A percentile compares a stretch with the other conserved stretches of the same genome.
Conservation (phyloP, 2,329 filamentous ascomycete genomes). For the Alternaria hordeiaustralica region DNA sequence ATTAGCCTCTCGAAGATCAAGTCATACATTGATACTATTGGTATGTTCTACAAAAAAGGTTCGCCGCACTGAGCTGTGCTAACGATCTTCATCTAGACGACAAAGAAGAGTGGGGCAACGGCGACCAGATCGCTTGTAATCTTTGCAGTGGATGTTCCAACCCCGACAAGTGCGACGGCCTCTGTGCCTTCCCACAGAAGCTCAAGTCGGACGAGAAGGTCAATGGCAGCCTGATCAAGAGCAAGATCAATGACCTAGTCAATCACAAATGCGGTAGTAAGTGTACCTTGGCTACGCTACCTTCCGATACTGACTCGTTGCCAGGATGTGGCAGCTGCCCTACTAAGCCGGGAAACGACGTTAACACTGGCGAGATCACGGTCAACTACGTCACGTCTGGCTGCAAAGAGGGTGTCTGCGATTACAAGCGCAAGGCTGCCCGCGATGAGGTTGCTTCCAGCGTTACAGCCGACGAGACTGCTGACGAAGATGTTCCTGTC, state of each 20-base stretch:
- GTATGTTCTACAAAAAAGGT: background rate
- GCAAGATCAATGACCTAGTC: background rate
- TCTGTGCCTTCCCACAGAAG: background rate
- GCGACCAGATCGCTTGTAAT: background rate
- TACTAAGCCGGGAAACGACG: background rate
- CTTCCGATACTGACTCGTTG: background rate
- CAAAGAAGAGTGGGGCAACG: background rate
- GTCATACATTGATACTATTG: background rate
- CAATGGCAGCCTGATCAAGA: background rate
- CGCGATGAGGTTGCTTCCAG: background rate
- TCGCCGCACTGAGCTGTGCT: background rate
- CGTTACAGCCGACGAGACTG: background rate
- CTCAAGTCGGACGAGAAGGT: background rate
- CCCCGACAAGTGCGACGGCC: background rate
- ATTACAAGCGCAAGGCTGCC: background rate
- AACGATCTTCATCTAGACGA: background rate
- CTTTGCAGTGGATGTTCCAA: background rate
- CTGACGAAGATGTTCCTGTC: background rate
- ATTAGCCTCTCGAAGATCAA: background rate
- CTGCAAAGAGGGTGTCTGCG: background rate
- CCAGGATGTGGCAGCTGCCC: slow-evolving; percentile 1
- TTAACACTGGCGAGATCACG: slow-evolving; percentile 1
- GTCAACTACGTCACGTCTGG: background rate
- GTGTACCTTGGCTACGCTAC: background rate
- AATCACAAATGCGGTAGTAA: background rate